phyloP scores from a whole-genome alignment of 1,284 basidiomycete species.

The Schizopora paradoxa region DNA sequence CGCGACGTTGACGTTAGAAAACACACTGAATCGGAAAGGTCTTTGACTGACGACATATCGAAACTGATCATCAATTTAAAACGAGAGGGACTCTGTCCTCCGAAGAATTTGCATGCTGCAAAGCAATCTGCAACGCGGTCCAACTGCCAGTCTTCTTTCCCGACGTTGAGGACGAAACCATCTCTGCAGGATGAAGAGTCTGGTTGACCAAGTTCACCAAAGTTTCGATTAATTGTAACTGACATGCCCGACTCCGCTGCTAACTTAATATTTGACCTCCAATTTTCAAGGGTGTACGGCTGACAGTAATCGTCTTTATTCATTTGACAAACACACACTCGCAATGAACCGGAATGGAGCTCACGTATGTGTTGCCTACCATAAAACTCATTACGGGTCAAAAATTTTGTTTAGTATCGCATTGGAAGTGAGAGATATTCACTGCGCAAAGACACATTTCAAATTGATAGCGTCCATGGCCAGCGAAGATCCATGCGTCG shows the following conservation, averaged over 20 bases:
- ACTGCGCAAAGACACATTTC: constrained; percentile 18
- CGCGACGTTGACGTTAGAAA: neutral
- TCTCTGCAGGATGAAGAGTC: constrained; percentile 29
- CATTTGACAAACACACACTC: neutral
- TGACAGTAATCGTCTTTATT: constrained; percentile 18
- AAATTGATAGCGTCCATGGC: no score
- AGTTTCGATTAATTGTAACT: neutral
- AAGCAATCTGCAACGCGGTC: constrained; percentile 41
- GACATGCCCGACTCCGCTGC: constrained; percentile 51
- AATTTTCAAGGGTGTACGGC: constrained; percentile 54
- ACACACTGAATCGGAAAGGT: neutral
- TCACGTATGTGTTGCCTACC: constrained; percentile 55
- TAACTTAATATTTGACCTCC: constrained; percentile 50
- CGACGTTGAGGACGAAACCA: constrained; percentile 64
- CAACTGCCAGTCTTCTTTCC: constrained; percentile 62
- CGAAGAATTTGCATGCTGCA: constrained; percentile 5
- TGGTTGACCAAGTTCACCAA: neutral
- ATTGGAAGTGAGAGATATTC: neutral
- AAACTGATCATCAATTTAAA: constrained; percentile 81
- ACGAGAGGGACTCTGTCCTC: constrained; percentile 47
- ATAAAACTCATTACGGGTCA: constrained; percentile 30
- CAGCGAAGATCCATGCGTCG: no score
- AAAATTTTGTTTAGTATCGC: neutral
- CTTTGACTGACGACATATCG: constrained; percentile 61
- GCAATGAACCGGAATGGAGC: neutral